Evolutionary conservation across 1,284 basidiomycete species (phyloP).

Genomic region (Veloporphyrellus conicus): DNA sequence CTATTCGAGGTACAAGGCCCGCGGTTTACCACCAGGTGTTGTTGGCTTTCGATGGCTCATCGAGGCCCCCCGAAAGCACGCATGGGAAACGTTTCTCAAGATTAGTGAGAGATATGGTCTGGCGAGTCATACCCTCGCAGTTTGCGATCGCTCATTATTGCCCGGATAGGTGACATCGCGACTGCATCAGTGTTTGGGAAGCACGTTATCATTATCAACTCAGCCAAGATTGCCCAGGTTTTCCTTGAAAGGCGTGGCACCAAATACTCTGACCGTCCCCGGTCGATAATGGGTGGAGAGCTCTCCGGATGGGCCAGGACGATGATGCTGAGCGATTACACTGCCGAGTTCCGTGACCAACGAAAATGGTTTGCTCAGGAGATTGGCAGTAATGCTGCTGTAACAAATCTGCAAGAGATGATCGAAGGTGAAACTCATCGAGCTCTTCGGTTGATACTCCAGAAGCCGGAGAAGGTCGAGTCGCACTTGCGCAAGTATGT

Average conservation of each 20-base stretch:
- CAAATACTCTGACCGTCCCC: constrained; percentile 21
- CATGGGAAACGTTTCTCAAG: background rate
- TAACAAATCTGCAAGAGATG: constrained; percentile 14
- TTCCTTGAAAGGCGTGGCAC: constrained; percentile 18
- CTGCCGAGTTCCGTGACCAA: constrained; percentile 21
- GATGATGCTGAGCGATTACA: constrained; percentile 25
- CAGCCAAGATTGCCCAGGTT: constrained; percentile 14
- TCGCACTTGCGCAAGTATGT: constrained; percentile 18
- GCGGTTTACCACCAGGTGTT: constrained; percentile 3
- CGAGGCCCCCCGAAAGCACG: background rate
- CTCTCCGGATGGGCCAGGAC: constrained; percentile 29
- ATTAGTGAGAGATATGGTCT: background rate
- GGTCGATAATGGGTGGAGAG: constrained; percentile 23
- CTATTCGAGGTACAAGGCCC: background rate
- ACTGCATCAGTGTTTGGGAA: constrained; percentile 7
- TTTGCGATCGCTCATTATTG: background rate
- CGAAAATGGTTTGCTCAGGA: constrained; percentile 31
- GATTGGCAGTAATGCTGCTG: constrained; percentile 21
- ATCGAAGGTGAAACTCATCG: constrained; percentile 24
- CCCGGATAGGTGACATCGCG: constrained; percentile 11
- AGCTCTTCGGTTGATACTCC: constrained; percentile 11
- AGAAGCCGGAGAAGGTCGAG: constrained; percentile 1
- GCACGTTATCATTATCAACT: constrained; percentile 12
- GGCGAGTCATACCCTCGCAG: too few species aligned
- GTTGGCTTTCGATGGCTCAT: background rate